Evolutionary conservation across 106 monocot species (phyloP).

Genomic region (Phalaenopsis aphrodite): DNA sequence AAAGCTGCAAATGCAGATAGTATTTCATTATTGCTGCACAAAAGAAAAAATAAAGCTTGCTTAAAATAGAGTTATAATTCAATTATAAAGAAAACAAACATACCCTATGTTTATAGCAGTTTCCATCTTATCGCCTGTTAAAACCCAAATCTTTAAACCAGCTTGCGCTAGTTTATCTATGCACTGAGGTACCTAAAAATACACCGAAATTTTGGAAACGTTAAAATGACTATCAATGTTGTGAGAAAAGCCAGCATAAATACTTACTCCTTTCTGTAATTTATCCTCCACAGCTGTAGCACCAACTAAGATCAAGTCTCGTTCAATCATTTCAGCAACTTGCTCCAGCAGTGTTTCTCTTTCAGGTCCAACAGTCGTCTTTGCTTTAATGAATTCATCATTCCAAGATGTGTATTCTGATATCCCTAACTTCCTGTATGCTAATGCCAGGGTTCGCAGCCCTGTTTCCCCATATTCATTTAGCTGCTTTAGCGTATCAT

Average conservation of each 20-base stretch:
- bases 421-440: conserved; percentile 52
- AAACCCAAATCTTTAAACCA: conserved; percentile 96
- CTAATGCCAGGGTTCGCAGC: conserved; percentile 5
- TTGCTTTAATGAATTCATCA: conserved; percentile 72
- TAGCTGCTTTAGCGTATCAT: conserved; percentile 9
- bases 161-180: conserved; percentile 90
- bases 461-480: conserved; percentile 21
- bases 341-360: conserved; percentile 67
- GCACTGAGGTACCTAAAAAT: conserved; percentile 49
- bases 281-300: conserved; percentile 97
- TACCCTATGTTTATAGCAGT: conserved; percentile 99
- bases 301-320: conserved; percentile 75
- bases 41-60: not conserved
- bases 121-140: conserved; percentile 99
- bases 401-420: conserved; percentile 82
- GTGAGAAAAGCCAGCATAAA: not conserved
- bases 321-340: conserved; percentile 81
- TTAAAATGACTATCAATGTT: not conserved
- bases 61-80: no score
- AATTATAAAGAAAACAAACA: not conserved
- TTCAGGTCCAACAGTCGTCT: conserved; percentile 77
- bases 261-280: conserved; percentile 84
- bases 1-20: conserved; percentile 22
- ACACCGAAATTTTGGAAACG: not conserved
- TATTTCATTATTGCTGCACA: no score